These are phyloP conservation scores for Eucalyptus brandiana DNA, from an alignment of 345 rosid species.

Conservation along the genomic window DNA sequence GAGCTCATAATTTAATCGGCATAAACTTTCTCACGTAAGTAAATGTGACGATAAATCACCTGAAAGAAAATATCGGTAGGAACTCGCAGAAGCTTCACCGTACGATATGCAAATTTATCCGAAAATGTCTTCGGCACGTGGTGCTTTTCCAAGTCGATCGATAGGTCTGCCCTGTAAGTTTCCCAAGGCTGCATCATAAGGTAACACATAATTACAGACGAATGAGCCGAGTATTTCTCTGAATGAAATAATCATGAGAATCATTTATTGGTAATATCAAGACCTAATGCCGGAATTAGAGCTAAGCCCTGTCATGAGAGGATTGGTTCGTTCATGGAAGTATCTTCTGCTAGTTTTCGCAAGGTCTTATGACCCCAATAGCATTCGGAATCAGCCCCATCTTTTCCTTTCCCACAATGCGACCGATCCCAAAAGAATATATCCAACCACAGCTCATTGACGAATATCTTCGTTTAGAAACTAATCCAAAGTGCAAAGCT, in stretches of 20 bases:
- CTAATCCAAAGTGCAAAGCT: background rate
- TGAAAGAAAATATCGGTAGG: slow-evolving; percentile 74
- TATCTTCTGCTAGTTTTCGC: background rate
- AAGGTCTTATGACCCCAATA: background rate
- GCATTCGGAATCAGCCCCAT: background rate
- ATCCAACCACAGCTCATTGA: background rate
- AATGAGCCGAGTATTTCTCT: background rate
- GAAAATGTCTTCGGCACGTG: slow-evolving; percentile 41
- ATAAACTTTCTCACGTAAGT: background rate
- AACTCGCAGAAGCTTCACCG: slow-evolving; percentile 50
- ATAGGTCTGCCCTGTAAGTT: slow-evolving; percentile 29
- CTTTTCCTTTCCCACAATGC: background rate
- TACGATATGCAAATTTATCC: slow-evolving; percentile 59
- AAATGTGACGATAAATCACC: slow-evolving; percentile 9
- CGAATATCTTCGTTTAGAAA: background rate
- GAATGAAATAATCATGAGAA: background rate
- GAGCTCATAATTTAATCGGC: background rate
- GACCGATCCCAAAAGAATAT: background rate
- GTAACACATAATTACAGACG: background rate
- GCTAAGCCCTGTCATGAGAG: background rate
- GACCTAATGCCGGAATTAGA: background rate
- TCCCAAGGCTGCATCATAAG: slow-evolving; percentile 68
- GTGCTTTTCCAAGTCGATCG: slow-evolving; percentile 66
- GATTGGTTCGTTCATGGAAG: background rate
- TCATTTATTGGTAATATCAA: background rate